phyloP scores from a whole-genome alignment of 2,329 filamentous ascomycete species.

The Aspergillus calidoustus region DNA sequence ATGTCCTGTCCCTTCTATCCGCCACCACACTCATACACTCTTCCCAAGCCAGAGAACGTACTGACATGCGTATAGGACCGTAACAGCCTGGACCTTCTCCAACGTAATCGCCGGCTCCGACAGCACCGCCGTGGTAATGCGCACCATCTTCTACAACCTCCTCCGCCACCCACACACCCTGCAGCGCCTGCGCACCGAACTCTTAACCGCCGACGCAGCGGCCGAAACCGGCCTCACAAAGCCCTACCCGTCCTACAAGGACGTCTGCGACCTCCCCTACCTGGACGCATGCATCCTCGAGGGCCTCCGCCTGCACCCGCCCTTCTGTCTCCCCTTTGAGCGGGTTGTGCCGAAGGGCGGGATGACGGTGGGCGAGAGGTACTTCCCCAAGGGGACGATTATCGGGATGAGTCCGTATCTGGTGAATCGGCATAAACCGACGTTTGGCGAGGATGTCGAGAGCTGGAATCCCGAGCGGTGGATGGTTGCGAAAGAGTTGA shows the following conservation, averaged over 20 bases:
- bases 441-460: slow-evolving; percentile 30
- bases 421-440: slow-evolving; percentile 23
- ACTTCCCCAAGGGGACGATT: slow-evolving; percentile 17
- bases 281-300: slow-evolving; percentile 58
- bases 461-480: slow-evolving; percentile 28
- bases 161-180: slow-evolving; percentile 28
- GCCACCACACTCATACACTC: too few relatives aligned
- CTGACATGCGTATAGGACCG: slow-evolving; percentile 19
- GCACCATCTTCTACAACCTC: slow-evolving; percentile 34
- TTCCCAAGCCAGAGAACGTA: not conserved
- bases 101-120: slow-evolving; percentile 40
- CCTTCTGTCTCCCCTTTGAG: slow-evolving; percentile 28
- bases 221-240: not conserved
- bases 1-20: not conserved
- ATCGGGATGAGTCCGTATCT: slow-evolving; percentile 24
- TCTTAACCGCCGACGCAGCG: slow-evolving; percentile 9
- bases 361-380: slow-evolving; percentile 6
- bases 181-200: slow-evolving; percentile 23
- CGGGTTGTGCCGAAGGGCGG: slow-evolving; percentile 19
- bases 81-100: slow-evolving; percentile 38
- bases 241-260: slow-evolving; percentile 12
- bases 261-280: slow-evolving; percentile 43
- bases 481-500: slow-evolving; percentile 35
- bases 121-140: slow-evolving; percentile 34
- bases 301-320: slow-evolving; percentile 49